Percentiles rank a stretch among this genome's conserved stretches.
Evolutionary conservation across 768 basidiomycete genomes (phyloP).

Genomic region (Cystobasidium onofrii): DNA sequence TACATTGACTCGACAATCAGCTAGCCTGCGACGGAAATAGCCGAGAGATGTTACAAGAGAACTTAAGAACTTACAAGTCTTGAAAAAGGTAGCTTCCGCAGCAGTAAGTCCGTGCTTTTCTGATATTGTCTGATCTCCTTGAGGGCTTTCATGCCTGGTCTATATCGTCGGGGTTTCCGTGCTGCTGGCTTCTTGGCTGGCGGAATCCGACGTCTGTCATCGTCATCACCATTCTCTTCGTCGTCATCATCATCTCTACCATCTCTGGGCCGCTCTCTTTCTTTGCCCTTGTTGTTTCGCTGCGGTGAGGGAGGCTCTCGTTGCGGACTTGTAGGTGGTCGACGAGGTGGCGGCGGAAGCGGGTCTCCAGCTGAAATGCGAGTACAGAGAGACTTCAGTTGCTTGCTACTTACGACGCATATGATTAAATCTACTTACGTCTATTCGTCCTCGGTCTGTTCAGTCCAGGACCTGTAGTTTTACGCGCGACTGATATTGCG

Average conservation of each 20-base stretch:
- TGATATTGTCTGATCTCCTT: conserved; percentile 97
- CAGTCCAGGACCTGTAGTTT: background rate
- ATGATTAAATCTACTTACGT: background rate
- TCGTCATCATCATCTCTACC: background rate
- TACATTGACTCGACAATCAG: conserved; percentile 43
- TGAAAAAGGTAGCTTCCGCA: conserved; percentile 51
- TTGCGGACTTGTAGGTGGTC: background rate
- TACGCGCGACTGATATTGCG: background rate
- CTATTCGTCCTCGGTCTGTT: background rate
- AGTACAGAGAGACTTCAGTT: background rate
- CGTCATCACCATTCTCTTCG: background rate
- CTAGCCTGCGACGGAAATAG: background rate
- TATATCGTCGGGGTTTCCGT: conserved; percentile 66
- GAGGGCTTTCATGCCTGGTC: conserved; percentile 78
- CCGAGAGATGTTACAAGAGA: too few relatives aligned
- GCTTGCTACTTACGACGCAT: too few relatives aligned
- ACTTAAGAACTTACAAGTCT: conserved; percentile 59
- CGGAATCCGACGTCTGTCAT: background rate
- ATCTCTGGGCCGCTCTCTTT: background rate
- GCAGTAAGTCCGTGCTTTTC: conserved; percentile 50
- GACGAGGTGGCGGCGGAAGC: conserved; percentile 10
- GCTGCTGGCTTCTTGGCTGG: conserved; percentile 15
- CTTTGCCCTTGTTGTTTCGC: background rate
- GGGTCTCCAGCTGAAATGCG: conserved; percentile 10
- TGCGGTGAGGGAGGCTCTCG: background rate